These are phyloP conservation scores for Theobroma cacao DNA, from an alignment of 345 rosid genomes.

Conservation along the genomic window DNA sequence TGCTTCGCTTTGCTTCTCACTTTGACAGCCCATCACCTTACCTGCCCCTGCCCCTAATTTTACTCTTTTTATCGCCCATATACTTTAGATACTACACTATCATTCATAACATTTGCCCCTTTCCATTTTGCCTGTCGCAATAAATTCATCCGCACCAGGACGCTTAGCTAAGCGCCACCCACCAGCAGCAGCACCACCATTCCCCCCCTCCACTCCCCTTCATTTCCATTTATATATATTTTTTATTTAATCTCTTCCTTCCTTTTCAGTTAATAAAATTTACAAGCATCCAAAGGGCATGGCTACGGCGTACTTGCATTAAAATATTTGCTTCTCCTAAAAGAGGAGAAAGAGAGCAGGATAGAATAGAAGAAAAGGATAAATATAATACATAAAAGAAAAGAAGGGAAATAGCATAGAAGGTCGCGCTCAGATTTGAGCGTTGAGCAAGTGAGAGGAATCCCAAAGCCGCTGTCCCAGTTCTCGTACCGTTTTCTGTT, in stretches of 20 bases:
- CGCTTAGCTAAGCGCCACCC: slow-evolving; percentile 53
- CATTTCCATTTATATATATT: no score
- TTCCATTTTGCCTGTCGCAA: background rate
- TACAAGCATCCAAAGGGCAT: slow-evolving; percentile 30
- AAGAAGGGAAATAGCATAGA: slow-evolving; percentile 19
- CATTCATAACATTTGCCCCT: background rate
- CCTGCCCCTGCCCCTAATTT: background rate
- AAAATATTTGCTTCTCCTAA: background rate
- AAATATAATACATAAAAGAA: background rate
- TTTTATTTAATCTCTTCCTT: background rate
- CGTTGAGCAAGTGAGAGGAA: slow-evolving; percentile 23
- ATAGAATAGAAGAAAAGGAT: background rate
- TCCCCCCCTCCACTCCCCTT: no score
- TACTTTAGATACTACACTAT: background rate
- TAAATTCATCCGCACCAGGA: slow-evolving; percentile 31
- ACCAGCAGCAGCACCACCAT: slow-evolving; percentile 25
- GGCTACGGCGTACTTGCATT: slow-evolving; percentile 15
- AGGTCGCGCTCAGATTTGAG: slow-evolving; percentile 33
- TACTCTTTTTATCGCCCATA: background rate
- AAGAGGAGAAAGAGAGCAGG: background rate
- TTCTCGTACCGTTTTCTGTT: slow-evolving; percentile 41
- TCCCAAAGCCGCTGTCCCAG: slow-evolving; percentile 43
- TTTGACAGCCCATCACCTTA: slow-evolving; percentile 25
- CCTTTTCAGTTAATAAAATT: slow-evolving; percentile 2
- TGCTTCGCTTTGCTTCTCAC: background rate